Evolutionary conservation across 108 stramenopile species (phyloP), one percentile per base, ranked within the genome.

Genomic region (Phaeodactylum tricornutum): DNA sequence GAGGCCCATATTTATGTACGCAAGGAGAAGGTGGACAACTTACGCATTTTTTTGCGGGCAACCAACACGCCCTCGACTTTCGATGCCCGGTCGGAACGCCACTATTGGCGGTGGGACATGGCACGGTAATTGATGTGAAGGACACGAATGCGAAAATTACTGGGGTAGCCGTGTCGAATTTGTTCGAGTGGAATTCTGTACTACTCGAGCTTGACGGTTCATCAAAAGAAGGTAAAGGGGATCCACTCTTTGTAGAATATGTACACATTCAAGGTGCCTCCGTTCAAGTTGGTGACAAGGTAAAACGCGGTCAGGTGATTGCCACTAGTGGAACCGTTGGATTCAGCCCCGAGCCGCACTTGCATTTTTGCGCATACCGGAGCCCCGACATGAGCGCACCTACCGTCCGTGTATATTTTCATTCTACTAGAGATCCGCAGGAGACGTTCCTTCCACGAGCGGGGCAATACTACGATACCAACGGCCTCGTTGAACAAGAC

Each of bases 1-100:
- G 62, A 8, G 54, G 50, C 25, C 43, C 71, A 0, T 87, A 69
- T 62, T 62, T 81, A 28, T 92, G 91, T 42, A 86, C 79, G 2
- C 91, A 92, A 57, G 82, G 84, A 3, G 77, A 77, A 52, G 53
- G 66, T 57, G 91, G 91, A 26, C 62, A 73, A 33, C 61, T 92
- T 23, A 88, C 91, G 6, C 91, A 92, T 58, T 92, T 83, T 48
- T 88, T 87, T 42, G 67, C 79, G 28, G 82, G 86, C 14, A 88
- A 88, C 65, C 57, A 70, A 19, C 84, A 86, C 55, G 86, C 91
- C 2, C 67, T 92, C 24, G 91, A 92, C 43, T 85, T 92, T 59
- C 64, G 67, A 29, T 92, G 91, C 67, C 77, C 76, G 5, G 59
- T 81, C 15, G 91, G 91, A 1, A 92, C 91, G 21, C 71, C 68